Base-by-base conservation (phyloP, 306 rosid species). In the Citrullus colocynthis region DNA sequence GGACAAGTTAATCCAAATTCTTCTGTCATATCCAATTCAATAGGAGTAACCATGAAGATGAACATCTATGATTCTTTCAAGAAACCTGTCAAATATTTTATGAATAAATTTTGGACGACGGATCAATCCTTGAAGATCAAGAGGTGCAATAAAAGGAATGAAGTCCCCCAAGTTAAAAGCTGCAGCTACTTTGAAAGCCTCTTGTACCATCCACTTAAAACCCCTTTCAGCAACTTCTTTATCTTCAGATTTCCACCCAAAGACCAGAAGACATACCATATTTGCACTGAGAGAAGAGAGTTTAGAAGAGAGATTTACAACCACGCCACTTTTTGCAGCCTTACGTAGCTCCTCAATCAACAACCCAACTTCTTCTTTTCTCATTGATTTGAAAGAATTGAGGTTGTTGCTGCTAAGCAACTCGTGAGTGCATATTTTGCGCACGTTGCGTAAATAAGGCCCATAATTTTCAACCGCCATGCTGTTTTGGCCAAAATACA, bases 341-440 rank as follows among this genome's bases (percentile, higher is more conserved):
- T 85, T 88, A 78, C 52, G 78, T 7, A 91, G 61, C 45, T 16
- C 21, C 61, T 76, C 52, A 10, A 89, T 67, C 59, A 91, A 79
- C 0, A 83, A 34, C 21, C 71, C 84, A 12, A 86, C 82, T 81
- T 91, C 98, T 21, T 86, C 87, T 58, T 76, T 85, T 84, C 97
- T 91, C 87, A 75, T 84, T 59, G 72, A 18, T 55, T 28, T 86
- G 80, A 93, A 89, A 21, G 91, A 80, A 7, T 63, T 85, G 32
- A 86, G 83, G 39, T 86, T 89, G 37, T 39, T 4, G 2, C 44
- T 84, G 82, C 96, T 93, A 0, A 93, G 86, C 18, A 91, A 66
- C 54, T 93, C 88, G 6, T 85, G 81, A 1, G 87, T 88, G 86
- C 92, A 89, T 89, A 91, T 86, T 78, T 89, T 89, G 0, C 97